These are phyloP conservation scores for Elsinoe necatrix DNA, from an alignment of 2,329 filamentous ascomycete species.

Conservation along the genomic window DNA sequence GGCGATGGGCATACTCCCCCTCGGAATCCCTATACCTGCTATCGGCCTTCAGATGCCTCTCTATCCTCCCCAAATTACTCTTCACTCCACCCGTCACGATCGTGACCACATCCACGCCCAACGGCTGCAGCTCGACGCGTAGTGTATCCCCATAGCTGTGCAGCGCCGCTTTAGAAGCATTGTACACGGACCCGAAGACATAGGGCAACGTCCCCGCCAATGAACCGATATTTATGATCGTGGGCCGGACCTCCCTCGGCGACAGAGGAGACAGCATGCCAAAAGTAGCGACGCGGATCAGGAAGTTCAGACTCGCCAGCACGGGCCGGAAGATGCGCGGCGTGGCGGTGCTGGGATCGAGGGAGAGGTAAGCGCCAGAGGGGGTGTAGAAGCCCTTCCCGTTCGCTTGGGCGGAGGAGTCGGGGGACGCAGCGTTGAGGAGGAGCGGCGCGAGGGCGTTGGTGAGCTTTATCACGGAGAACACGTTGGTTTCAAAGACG, in stretches of 20 bases:
- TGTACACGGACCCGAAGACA: conserved; percentile 42
- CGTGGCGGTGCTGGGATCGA: conserved; percentile 8
- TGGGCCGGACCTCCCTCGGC: conserved; percentile 24
- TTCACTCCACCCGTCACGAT: conserved; percentile 53
- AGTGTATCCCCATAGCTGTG: conserved; percentile 51
- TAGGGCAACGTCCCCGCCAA: conserved; percentile 39
- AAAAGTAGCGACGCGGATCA: conserved; percentile 14
- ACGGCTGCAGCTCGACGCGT: conserved; percentile 48
- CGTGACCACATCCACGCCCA: conserved; percentile 40
- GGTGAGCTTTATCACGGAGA: conserved; percentile 50
- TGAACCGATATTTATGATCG: conserved; percentile 32
- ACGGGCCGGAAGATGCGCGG: conserved; percentile 1
- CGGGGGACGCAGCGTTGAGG: conserved; percentile 28
- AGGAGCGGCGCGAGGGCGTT: conserved; percentile 49
- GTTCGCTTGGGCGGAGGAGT: not conserved
- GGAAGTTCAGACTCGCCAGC: conserved; percentile 17
- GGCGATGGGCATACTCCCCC: conserved; percentile 43
- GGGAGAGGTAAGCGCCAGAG: not conserved
- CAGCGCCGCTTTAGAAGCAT: conserved; percentile 52
- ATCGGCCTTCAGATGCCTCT: conserved; percentile 39
- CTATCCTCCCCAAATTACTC: conserved; percentile 48
- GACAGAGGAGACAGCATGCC: not conserved
- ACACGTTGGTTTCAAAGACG: conserved; percentile 49
- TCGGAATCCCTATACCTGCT: conserved; percentile 47
- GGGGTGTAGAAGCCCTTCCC: conserved; percentile 25